Evolutionary conservation across 2,329 filamentous ascomycete genomes (phyloP), one percentile per base, ranked within the genome.

Genomic region (Cercospora zeina): DNA sequence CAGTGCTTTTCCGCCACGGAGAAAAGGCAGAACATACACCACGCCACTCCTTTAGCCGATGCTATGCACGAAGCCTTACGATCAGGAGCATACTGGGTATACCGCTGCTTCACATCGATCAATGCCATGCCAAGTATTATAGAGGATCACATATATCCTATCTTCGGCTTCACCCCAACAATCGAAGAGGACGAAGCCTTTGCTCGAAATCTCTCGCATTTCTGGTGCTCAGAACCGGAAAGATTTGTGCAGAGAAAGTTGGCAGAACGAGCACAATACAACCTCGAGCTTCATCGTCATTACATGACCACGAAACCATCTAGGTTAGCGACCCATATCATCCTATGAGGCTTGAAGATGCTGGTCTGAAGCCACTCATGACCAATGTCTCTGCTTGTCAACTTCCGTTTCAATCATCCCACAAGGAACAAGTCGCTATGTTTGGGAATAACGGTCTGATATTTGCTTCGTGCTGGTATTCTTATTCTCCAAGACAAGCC

Each of bases 41-140:
- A 57, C 27, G 42, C 30, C 13, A 36, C 50, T 33, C 6, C n/a
- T 8, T 56, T 58, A 47, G 59, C 56, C 47, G n/a, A 53, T 30
- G 24, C 36, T 2, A 24, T 65, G 42, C 54, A 42, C 45, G 19
- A 63, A 19, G 58, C 53, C 27, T 42, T 37, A 74, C 61, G 75
- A 79, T 51, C 59, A 80, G 53, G 76, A 77, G 66, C 37, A 65
- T 68, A 30, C 30, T 50, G 21, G 57, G 13, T 55, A 37, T 24
- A 39, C 27, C 31, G 21, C 31, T 42, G 59, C 7, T 45, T 62
- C 19, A 47, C 27, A 24, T 59, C 58, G 21, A 47, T 58, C n/a
- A 57, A 66, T 47, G 62, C 33, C 9, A 62, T 66, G 31, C 51
- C 58, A 11, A 14, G 49, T 24, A 16, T 66, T 6, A 61, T 64